A percentile compares a stretch with the other conserved stretches of the same genome.
These are phyloP conservation scores for Talaromyces sp. DNA, from an alignment of 2,329 filamentous ascomycete genomes.

Conservation along the genomic window DNA sequence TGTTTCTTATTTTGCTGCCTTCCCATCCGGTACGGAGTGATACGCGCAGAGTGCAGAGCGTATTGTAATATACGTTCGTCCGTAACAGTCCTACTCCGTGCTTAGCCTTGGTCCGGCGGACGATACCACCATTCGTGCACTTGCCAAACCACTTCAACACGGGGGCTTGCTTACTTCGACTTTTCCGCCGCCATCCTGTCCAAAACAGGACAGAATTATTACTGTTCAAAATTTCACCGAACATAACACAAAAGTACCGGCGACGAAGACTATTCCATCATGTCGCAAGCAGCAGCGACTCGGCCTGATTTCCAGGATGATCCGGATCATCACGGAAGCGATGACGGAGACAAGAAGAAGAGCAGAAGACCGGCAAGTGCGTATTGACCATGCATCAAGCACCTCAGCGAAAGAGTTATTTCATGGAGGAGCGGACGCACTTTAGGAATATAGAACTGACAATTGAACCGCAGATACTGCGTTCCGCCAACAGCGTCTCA, in stretches of 20 bases:
- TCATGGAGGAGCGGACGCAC: neutral
- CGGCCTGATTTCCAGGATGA: conserved; percentile 44
- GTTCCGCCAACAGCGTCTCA: conserved; percentile 92
- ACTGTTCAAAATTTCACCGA: neutral
- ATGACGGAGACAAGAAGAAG: conserved; percentile 70
- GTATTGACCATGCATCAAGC: conserved; percentile 26
- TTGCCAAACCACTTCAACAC: neutral
- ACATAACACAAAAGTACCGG: neutral
- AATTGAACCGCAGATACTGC: conserved; percentile 68
- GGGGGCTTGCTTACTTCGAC: conserved; percentile 2
- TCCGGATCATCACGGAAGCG: conserved; percentile 40
- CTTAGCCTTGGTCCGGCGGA: conserved; percentile 2
- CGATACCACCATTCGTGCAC: conserved; percentile 5
- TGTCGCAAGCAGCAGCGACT: conserved; percentile 44
- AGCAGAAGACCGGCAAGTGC: conserved; percentile 86
- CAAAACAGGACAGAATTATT: conserved; percentile 5
- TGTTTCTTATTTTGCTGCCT: neutral
- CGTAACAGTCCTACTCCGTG: neutral
- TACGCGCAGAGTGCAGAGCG: neutral
- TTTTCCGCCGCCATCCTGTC: conserved; percentile 3
- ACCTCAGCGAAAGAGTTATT: neutral
- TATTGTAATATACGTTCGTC: neutral
- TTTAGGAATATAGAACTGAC: neutral
- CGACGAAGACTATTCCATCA: conserved; percentile 25
- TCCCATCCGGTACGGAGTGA: neutral